A percentile compares a stretch with the other conserved stretches of the same genome.
phyloP scores from a whole-genome alignment of 2,329 filamentous ascomycete genomes.

The Neopestalotiopsis clavispora region DNA sequence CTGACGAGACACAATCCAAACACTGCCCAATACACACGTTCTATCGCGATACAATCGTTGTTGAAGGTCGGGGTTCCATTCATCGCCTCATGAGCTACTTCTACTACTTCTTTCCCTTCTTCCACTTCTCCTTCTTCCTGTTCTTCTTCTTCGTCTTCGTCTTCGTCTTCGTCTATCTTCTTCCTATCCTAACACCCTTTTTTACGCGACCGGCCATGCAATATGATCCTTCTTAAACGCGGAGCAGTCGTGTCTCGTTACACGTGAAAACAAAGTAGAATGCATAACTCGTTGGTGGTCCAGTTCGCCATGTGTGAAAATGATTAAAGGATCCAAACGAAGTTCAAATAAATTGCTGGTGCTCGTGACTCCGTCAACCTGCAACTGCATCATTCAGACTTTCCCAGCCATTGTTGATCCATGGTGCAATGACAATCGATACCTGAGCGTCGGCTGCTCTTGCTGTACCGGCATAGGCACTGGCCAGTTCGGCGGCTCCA shows the following conservation, averaged over 20 bases:
- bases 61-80: too few relatives aligned
- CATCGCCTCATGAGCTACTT: too few relatives aligned
- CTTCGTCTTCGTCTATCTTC: not conserved
- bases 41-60: too few relatives aligned
- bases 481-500: conserved; percentile 71
- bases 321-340: not conserved
- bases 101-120: too few relatives aligned
- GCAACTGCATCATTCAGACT: conserved; percentile 50
- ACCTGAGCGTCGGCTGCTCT: conserved; percentile 75
- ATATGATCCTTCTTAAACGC: not conserved
- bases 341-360: not conserved
- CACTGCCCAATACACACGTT: too few relatives aligned
- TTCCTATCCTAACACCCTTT: not conserved
- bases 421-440: conserved; percentile 81
- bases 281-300: not conserved
- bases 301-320: not conserved
- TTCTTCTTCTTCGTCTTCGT: too few relatives aligned
- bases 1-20: too few relatives aligned
- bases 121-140: too few relatives aligned
- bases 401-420: conserved; percentile 71
- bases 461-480: conserved; percentile 76
- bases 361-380: conserved; percentile 22
- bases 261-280: not conserved
- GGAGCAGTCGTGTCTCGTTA: not conserved
- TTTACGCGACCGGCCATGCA: not conserved